These are phyloP conservation scores for Rhodotorula mucilaginosa DNA, from an alignment of 1,284 basidiomycete species.

Conservation along the genomic window DNA sequence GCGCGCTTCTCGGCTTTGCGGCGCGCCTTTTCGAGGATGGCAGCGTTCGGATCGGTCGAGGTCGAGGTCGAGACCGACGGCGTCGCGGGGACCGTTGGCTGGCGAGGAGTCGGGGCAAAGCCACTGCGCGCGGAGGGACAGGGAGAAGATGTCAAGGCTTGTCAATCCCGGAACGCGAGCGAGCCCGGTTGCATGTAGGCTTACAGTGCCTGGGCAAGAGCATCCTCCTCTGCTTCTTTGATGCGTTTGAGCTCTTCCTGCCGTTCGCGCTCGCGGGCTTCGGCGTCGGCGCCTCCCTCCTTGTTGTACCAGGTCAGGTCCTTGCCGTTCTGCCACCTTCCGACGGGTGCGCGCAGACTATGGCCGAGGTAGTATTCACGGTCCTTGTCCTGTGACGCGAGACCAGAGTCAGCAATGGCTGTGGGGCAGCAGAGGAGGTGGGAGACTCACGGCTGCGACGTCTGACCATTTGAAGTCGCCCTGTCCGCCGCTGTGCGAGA, in stretches of 20 bases:
- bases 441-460: slow-evolving; percentile 27
- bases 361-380: slow-evolving; percentile 44
- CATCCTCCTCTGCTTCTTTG: slow-evolving; percentile 43
- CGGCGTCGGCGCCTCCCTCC: slow-evolving; percentile 19
- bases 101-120: slow-evolving; percentile 22
- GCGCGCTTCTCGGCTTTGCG: slow-evolving; percentile 6
- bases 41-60: slow-evolving; percentile 15
- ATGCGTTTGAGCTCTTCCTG: slow-evolving; percentile 38
- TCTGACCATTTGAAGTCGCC: slow-evolving; percentile 42
- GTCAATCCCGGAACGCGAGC: rapidly evolving
- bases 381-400: slow-evolving; percentile 31
- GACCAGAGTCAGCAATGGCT: background rate
- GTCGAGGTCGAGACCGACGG: background rate
- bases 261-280: slow-evolving; percentile 27
- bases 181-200: slow-evolving; percentile 1
- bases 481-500: slow-evolving; percentile 30
- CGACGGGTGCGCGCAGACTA: slow-evolving; percentile 39
- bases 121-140: slow-evolving; percentile 3
- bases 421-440: background rate
- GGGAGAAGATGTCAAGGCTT: background rate
- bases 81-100: background rate
- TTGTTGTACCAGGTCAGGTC: slow-evolving; percentile 44
- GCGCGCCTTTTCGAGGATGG: slow-evolving; percentile 24
- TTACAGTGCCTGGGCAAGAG: slow-evolving; percentile 41
- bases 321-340: slow-evolving; percentile 40